Conservation (phyloP, 2,329 filamentous ascomycete genomes). For the Monosporascus sp. region DNA sequence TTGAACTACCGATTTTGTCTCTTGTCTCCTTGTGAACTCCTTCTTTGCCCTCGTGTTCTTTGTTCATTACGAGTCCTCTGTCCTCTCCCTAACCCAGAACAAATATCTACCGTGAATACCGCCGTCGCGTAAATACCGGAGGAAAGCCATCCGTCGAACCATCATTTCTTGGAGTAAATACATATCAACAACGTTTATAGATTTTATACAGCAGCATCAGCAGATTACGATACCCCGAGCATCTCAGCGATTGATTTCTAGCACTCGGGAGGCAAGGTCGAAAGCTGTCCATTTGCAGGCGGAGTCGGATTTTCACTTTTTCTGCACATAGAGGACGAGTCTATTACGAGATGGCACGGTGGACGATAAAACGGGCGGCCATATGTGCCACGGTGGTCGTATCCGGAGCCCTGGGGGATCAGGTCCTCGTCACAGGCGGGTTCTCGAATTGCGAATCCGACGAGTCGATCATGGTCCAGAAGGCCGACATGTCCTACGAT, state of each 20-base stretch:
- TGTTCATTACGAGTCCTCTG: slow-evolving; percentile 10
- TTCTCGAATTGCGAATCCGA: slow-evolving; percentile 67
- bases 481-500: slow-evolving; percentile 75
- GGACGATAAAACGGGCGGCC: slow-evolving; percentile 24
- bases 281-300: neutral
- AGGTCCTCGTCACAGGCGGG: slow-evolving; percentile 75
- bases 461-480: slow-evolving; percentile 63
- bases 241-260: neutral
- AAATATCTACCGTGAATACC: neutral
- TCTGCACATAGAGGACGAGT: slow-evolving; percentile 3
- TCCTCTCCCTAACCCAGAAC: neutral
- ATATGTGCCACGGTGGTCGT: slow-evolving; percentile 33
- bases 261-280: neutral
- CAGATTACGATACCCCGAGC: neutral
- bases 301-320: slow-evolving; percentile 1
- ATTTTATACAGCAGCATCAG: neutral
- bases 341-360: slow-evolving; percentile 23
- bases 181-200: neutral
- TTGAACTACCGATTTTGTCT: slow-evolving; percentile 21
- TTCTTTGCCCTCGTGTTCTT: slow-evolving; percentile 13
- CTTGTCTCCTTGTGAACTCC: slow-evolving; percentile 10
- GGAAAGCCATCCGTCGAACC: neutral
- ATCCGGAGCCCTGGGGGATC: slow-evolving; percentile 53
- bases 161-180: neutral
- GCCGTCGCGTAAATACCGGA: neutral